A percentile compares a stretch with the other conserved stretches of the same genome.
These are phyloP conservation scores for Yarrowia yakushimensis DNA, from an alignment of 805 yeast species.

Conservation along the genomic window DNA sequence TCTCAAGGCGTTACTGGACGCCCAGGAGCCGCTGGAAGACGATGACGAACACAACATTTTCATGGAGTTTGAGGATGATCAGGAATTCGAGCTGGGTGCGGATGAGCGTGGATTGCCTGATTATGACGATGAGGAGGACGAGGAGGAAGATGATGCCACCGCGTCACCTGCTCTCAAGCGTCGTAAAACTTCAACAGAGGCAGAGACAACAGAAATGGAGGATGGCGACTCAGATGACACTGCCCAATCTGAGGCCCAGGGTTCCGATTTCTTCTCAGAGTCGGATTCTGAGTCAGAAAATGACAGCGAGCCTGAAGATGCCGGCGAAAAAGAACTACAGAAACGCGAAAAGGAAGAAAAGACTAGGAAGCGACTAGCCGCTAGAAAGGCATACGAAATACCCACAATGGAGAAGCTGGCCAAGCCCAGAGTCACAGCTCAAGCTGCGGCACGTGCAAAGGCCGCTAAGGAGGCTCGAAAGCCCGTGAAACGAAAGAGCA, in stretches of 20 bases:
- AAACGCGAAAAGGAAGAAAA: constrained; percentile 40
- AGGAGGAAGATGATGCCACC: constrained; percentile 27
- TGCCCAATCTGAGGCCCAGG: constrained; percentile 49
- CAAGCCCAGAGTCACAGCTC: constrained; percentile 34
- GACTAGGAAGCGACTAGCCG: constrained; percentile 34
- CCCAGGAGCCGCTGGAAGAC: constrained; percentile 57
- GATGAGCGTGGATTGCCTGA: constrained; percentile 27
- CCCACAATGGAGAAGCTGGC: constrained; percentile 37
- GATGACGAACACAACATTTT: constrained; percentile 69
- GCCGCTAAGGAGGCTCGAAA: constrained; percentile 14
- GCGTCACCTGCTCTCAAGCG: neutral
- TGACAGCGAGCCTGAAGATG: constrained; percentile 40
- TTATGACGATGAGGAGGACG: constrained; percentile 27
- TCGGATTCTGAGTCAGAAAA: constrained; percentile 3
- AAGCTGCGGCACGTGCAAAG: constrained; percentile 23
- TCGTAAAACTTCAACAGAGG: constrained; percentile 17
- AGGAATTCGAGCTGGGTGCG: constrained; percentile 40
- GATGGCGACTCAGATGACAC: constrained; percentile 40
- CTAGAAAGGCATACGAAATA: constrained; percentile 36
- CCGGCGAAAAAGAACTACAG: constrained; percentile 63
- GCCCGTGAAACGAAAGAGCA: constrained; percentile 34
- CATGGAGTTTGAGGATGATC: constrained; percentile 43
- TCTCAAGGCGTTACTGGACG: constrained; percentile 64
- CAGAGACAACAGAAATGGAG: constrained; percentile 27
- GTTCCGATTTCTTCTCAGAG: constrained; percentile 29